Evolutionary conservation across 2,329 filamentous ascomycete genomes (phyloP).

Genomic region (Ploettnerulaceae sp.): DNA sequence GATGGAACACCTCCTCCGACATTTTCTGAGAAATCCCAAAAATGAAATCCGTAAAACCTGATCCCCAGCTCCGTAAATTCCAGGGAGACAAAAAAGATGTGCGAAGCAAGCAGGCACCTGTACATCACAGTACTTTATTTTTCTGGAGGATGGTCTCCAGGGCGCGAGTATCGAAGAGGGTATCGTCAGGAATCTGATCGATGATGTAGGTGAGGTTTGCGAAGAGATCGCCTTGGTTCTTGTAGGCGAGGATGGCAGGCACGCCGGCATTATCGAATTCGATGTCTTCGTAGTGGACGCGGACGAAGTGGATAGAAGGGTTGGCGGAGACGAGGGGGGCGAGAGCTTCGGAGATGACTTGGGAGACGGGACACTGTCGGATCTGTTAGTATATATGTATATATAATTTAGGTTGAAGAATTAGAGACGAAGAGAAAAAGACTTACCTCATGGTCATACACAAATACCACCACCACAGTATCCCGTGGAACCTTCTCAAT

Average conservation of each 20-base stretch:
- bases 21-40: too few species aligned
- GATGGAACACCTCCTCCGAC: too few species aligned
- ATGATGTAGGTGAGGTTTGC: conserved; percentile 84
- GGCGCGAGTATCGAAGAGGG: conserved; percentile 51
- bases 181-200: conserved; percentile 73
- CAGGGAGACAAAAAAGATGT: too few species aligned
- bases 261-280: conserved; percentile 89
- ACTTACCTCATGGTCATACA: conserved; percentile 80
- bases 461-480: conserved; percentile 85
- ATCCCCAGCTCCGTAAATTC: too few species aligned
- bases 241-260: conserved; percentile 84
- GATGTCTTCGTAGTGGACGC: conserved; percentile 84
- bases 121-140: conserved; percentile 42
- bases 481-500: conserved; percentile 83
- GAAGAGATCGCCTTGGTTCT: conserved; percentile 81
- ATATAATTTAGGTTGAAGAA: conserved; percentile 1
- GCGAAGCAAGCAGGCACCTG: neutral
- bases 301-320: conserved; percentile 76
- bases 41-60: too few species aligned
- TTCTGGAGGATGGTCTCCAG: conserved; percentile 49
- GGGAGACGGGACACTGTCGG: conserved; percentile 72
- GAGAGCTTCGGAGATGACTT: conserved; percentile 74
- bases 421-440: conserved; percentile 15
- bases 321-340: conserved; percentile 67
- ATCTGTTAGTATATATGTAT: conserved; percentile 22